Evolutionary conservation across 305 asterid genomes (phyloP), one percentile per base, ranked within the genome.

Genomic region (Fraxinus dipetala): DNA sequence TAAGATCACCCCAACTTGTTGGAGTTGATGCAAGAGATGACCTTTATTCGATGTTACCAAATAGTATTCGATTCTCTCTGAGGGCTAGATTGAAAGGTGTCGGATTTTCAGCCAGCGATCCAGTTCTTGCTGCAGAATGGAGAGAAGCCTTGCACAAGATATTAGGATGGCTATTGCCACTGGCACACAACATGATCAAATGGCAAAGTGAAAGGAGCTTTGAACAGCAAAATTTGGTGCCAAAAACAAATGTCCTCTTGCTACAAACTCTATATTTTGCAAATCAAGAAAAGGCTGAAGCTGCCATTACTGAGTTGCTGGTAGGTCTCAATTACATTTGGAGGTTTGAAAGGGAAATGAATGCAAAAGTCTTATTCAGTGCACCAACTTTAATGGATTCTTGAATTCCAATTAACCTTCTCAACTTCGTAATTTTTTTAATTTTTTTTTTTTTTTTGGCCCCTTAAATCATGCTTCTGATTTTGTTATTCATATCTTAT

Each of bases 171-270:
- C 76, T 96, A 18, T 91, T 97, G 28, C 99, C 99, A 0, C 87
- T 96, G 83, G 99, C 99, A 0, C 99, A 96, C 35, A 90, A 94
- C 73, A 94, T 92, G 98, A 96, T 94, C 90, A 90, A 91, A 79
- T 96, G 99, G 99, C 99, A 96, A 85, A 93, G 92, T 18, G 99
- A 94, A 28, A 91, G 99, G 82, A 96, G 98, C 88, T 90, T 93
- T 28, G 99, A 96, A 89, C 97, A 93, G 30, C 95, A 92, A 75
- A 89, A 90, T 9, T 61, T 87, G 83, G 83, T 89, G 54, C 92
- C 93, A 0, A 92, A 89, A 63, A 92, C 94, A 2, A 91, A 93
- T 65, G 98, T 94, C 43, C 90, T 91, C 10, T 76, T 92, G 80
- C 79, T 96, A 48, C 98, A 94, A 75, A 94, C 97, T 0, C 85